A percentile compares a stretch with the other conserved stretches of the same genome.
Evolutionary conservation across 768 basidiomycete species (phyloP).

Genomic region (Lepiota venenata): DNA sequence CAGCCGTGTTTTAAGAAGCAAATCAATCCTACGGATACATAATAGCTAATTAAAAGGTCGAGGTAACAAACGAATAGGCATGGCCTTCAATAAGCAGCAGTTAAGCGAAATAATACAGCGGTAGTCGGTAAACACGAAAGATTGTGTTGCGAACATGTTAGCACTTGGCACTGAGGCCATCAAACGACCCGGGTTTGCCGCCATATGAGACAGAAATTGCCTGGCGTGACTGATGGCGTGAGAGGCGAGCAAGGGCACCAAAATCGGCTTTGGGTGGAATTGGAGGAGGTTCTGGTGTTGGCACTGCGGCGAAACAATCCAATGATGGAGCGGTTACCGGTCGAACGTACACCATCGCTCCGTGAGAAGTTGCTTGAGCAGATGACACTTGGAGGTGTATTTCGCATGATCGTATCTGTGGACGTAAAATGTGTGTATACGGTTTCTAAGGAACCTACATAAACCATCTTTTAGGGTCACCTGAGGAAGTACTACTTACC

Average conservation of each 20-base stretch:
- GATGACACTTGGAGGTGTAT: constrained; percentile 23
- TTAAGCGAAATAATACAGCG: no score
- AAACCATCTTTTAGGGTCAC: neutral
- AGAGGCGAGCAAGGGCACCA: neutral
- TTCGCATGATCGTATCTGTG: constrained; percentile 31
- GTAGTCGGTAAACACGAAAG: no score
- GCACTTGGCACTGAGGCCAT: no score
- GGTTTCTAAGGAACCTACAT: constrained; percentile 21
- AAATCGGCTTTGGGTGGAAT: constrained; percentile 20
- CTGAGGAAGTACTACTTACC: constrained; percentile 15
- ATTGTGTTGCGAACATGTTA: no score
- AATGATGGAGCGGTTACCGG: neutral
- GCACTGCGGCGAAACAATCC: neutral
- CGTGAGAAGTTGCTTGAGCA: constrained; percentile 22
- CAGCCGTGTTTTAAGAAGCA: no score
- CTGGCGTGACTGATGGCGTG: neutral
- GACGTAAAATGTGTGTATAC: constrained; percentile 33
- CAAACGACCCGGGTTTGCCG: no score
- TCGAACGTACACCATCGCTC: constrained; percentile 19
- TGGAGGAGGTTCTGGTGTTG: constrained; percentile 17
- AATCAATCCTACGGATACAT: no score
- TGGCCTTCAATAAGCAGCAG: no score
- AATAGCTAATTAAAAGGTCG: no score
- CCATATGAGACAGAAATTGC: neutral
- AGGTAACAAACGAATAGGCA: no score